Conservation (phyloP, 768 basidiomycete species). For the Podaxis sp. region DNA sequence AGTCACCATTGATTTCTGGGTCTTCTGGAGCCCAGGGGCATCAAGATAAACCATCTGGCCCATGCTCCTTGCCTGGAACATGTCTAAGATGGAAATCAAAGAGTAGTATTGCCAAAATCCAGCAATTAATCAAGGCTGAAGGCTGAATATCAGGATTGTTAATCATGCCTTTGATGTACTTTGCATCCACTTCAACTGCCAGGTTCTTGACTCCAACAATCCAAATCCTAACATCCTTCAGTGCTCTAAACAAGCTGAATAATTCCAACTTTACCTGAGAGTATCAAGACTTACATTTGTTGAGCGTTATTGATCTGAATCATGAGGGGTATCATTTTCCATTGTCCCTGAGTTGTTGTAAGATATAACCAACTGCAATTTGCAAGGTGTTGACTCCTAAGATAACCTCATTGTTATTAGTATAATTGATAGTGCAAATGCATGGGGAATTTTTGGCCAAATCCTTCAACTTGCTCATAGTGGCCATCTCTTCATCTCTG, state of each 20-base stretch:
- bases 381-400: conserved; percentile 20
- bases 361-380: conserved; percentile 19
- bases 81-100: too few species aligned
- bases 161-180: too few species aligned
- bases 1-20: too few species aligned
- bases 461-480: conserved; percentile 11
- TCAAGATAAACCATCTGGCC: too few species aligned
- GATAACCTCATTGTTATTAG: conserved; percentile 16
- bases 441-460: conserved; percentile 4
- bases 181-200: too few species aligned
- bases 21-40: too few species aligned
- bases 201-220: too few species aligned
- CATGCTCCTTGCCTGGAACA: too few species aligned
- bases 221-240: too few species aligned
- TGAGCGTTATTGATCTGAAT: conserved; percentile 23
- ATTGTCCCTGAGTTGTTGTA: conserved; percentile 18
- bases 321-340: conserved; percentile 15
- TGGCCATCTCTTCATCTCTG: background rate
- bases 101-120: background rate
- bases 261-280: too few species aligned
- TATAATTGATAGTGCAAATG: conserved; percentile 17
- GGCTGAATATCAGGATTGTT: conserved; percentile 30
- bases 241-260: too few species aligned
- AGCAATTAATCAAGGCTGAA: background rate
- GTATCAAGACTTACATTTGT: conserved; percentile 22